Base-by-base conservation (phyloP, 2,329 filamentous ascomycete species). In the Colletotrichum neosansevieriae region DNA sequence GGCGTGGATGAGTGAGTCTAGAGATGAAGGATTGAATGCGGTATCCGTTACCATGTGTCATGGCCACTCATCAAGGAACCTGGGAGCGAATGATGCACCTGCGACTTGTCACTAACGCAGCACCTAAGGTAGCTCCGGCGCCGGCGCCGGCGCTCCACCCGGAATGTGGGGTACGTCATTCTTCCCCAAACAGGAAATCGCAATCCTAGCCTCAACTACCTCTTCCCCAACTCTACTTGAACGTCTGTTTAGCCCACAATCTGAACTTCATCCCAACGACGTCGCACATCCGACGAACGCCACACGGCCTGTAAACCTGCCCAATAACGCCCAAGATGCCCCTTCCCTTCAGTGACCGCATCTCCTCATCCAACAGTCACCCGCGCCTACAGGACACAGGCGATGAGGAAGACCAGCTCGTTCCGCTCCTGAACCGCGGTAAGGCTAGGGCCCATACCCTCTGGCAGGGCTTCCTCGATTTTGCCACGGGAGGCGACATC, bases 401-500 rank as follows among this genome's bases (percentile, higher is more conserved):
- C 47, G 74, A 76, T 47, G 79, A 83, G 65, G 78, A 79, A 21
- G 80, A 81, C 58, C 79, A 80, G 32, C 78, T 89, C 29, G 79
- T 87, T 38, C 81, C 49, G 49, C 49, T 53, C 17, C 49, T 53
- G 24, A 53, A 82, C 53, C 78, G 82, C 19, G 80, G 86, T 65
- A 79, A 83, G 70, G 77, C 81, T 61, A 80, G 80, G 60, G 84
- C 86, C 24, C 80, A 82, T 70, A 82, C 82, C 67, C 79, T 87
- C 64, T 89, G 87, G 82, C 81, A 86, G 38, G 89, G 89, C 44
- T 93, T 93, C 76, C 77, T 89, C 72, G 90, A 92, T 76, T 94
- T 93, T 77, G 91, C 90, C 0, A 86, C 92, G 61, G 88, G 91
- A 71, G 91, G 92, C 66, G 93, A 93, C 73, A 91, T 93, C 54